phyloP scores from a whole-genome alignment of 805 yeast species.

The Lipomyces sp. region DNA sequence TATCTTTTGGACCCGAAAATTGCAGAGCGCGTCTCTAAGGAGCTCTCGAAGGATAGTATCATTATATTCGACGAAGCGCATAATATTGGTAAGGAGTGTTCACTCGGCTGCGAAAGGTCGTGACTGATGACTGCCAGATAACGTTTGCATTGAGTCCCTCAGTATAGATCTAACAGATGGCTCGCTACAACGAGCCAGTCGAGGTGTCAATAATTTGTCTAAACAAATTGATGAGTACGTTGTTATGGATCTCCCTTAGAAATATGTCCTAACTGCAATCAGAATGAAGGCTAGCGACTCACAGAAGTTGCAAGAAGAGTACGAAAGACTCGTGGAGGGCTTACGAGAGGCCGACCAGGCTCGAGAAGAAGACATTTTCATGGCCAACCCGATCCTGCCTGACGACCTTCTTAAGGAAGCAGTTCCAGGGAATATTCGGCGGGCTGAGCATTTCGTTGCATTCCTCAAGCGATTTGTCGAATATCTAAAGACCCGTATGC shows the following conservation, averaged over 20 bases:
- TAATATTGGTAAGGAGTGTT: slow-evolving; percentile 63
- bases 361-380: slow-evolving; percentile 65
- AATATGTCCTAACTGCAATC: not conserved
- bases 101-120: too few relatives aligned
- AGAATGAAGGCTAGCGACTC: slow-evolving; percentile 78
- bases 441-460: slow-evolving; percentile 96
- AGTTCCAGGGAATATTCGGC: slow-evolving; percentile 93
- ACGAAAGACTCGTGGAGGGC: slow-evolving; percentile 88
- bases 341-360: slow-evolving; percentile 78
- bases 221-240: slow-evolving; percentile 69
- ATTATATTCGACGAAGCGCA: slow-evolving; percentile 98
- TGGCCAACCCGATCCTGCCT: slow-evolving; percentile 87
- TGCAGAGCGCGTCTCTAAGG: slow-evolving; percentile 91
- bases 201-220: slow-evolving; percentile 82
- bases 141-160: slow-evolving; percentile 95
- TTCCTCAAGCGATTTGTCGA: slow-evolving; percentile 91
- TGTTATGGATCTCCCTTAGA: not conserved
- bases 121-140: slow-evolving; percentile 49
- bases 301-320: slow-evolving; percentile 83
- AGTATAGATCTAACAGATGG: slow-evolving; percentile 93
- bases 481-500: slow-evolving; percentile 95
- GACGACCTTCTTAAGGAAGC: slow-evolving; percentile 88
- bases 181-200: slow-evolving; percentile 78
- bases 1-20: slow-evolving; percentile 95
- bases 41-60: slow-evolving; percentile 88